Base-by-base conservation (phyloP, 345 rosid species). In the Acer negundo region DNA sequence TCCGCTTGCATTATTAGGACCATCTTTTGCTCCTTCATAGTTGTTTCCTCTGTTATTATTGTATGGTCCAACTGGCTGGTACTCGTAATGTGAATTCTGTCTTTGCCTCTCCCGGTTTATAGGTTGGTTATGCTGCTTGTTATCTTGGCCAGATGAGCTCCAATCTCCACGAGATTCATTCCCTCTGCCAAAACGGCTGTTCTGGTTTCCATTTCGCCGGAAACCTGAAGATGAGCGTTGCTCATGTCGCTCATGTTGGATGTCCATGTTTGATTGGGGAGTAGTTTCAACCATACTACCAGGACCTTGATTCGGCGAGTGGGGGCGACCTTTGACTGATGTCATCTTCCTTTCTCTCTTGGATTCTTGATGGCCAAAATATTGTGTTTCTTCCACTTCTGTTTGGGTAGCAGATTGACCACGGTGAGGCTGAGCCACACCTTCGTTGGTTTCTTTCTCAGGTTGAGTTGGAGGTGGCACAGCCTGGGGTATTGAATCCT, bases 31-130 rank as follows among this genome's bases (percentile, higher is more conserved):
- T 73, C 88, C 88, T 79, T 90, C 97, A 46, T 74, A 62, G 62
- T 73, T 78, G 67, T 79, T 79, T 53, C 84, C 76, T 83, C 78
- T 87, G 35, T 78, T 84, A 42, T 69, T 46, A 64, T 81, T 78
- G 67, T 83, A 81, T 58, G 84, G 80, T 74, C 91, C 93, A 81
- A 92, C 92, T 49, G 95, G 98, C 82, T 91, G 97, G 84, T 91
- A 96, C 77, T 92, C 95, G 11, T 80, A 94, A 77, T 91, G 93
- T 17, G 86, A n/a, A 76, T 78, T 84, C n/a, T 78, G 92, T 80
- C 87, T 88, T 76, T 80, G 91, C 83, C 93, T 84, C 66, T 90
- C 98, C 81, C 93, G 78, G 80, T 85, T 84, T 19, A 80, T 82
- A 67, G 82, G 78, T 46, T 77, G 82, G 72, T 80, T 89, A 67